These are phyloP conservation scores for Coleophoma eucalyptorum DNA, from an alignment of 2,329 filamentous ascomycete genomes.

Conservation along the genomic window DNA sequence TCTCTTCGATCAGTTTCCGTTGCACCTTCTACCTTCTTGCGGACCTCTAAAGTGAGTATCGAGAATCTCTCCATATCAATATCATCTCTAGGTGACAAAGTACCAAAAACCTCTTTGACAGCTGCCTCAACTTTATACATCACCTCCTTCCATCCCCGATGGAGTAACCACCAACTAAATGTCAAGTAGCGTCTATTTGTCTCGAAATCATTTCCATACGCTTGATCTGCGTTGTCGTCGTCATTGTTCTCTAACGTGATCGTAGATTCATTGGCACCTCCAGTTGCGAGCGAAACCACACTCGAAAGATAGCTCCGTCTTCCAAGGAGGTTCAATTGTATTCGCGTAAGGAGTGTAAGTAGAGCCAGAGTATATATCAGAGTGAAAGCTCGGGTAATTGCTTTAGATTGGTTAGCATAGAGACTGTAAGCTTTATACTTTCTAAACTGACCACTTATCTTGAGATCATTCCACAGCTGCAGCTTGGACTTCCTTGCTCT, in stretches of 20 bases:
- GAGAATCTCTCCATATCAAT: slow-evolving; percentile 77
- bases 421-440: slow-evolving; percentile 8
- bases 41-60: slow-evolving; percentile 76
- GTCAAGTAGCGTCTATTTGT: slow-evolving; percentile 93
- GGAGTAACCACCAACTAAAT: slow-evolving; percentile 97
- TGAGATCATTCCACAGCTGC: slow-evolving; percentile 96
- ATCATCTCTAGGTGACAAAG: slow-evolving; percentile 82
- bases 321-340: slow-evolving; percentile 95
- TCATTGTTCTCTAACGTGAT: slow-evolving; percentile 94
- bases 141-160: slow-evolving; percentile 82
- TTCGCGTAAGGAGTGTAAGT: slow-evolving; percentile 85
- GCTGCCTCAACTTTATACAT: slow-evolving; percentile 79
- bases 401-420: slow-evolving; percentile 38
- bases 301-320: slow-evolving; percentile 94
- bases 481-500: slow-evolving; percentile 75
- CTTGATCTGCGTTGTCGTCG: slow-evolving; percentile 77
- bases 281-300: slow-evolving; percentile 85
- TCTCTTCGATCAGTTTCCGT: slow-evolving; percentile 60
- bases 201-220: slow-evolving; percentile 90
- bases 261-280: slow-evolving; percentile 62
- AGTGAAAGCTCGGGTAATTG: slow-evolving; percentile 86
- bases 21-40: slow-evolving; percentile 77
- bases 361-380: slow-evolving; percentile 88
- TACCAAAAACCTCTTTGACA: slow-evolving; percentile 86
- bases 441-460: slow-evolving; percentile 74